Base-by-base conservation (phyloP, 2,329 filamentous ascomycete genomes). In the Tympanopsis confertula region DNA sequence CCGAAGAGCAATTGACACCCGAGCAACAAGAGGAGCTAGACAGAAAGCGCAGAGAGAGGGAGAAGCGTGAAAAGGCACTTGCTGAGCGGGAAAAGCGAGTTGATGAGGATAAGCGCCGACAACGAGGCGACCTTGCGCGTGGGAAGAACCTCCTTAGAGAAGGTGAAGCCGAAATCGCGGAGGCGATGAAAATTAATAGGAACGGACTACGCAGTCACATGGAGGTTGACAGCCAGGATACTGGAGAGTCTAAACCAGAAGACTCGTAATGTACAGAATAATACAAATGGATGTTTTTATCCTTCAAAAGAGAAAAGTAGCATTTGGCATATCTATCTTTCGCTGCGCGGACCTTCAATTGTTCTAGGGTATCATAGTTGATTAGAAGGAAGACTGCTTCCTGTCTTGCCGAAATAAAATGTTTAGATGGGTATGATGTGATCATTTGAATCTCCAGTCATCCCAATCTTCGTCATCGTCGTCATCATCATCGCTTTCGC, bases 391-490 rank as follows among this genome's bases (percentile, higher is more conserved):
- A n/a, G n/a, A n/a, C n/a, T n/a, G n/a, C n/a, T n/a, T n/a, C n/a
- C n/a, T n/a, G n/a, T n/a, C n/a, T n/a, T n/a, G n/a, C n/a, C n/a
- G n/a, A n/a, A n/a, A n/a, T n/a, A n/a, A n/a, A n/a, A n/a, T n/a
- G n/a, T n/a, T n/a, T n/a, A n/a, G n/a, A n/a, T n/a, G n/a, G n/a
- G n/a, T n/a, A n/a, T n/a, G n/a, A n/a, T n/a, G n/a, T 10, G 7
- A 33, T 33, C 17, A 33, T 18, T 18, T 33, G 44, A 74, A 73
- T 20, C 70, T 56, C 45, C 80, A 79, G 2, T 67, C 74, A 41
- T 72, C 72, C 57, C 78, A 82, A 38, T 78, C 76, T 2, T 70
- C 66, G 1, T 62, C 65, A 0, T 69, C 68, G 0, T 70, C 62
- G 0, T 61, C 59, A 0, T 62, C 63, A 7, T 52, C 52, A 4